Evolutionary conservation across 345 rosid species (phyloP).

Genomic region (Gossypium anomalum): DNA sequence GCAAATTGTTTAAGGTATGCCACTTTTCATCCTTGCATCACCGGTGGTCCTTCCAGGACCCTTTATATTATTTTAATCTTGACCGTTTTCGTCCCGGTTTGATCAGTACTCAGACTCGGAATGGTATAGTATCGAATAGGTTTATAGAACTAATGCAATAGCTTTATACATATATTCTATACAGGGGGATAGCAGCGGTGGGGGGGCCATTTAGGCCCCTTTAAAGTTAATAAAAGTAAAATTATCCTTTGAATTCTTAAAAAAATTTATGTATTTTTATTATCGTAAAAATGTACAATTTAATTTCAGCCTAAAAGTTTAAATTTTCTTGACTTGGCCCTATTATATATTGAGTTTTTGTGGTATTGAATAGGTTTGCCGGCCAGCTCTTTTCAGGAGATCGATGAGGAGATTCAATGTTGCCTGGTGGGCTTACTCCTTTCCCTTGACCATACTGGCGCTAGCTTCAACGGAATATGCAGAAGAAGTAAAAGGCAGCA

Average conservation of each 20-base stretch:
- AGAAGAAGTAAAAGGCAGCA: slow-evolving; percentile 22
- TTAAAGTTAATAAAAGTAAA: too few species aligned
- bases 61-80: not conserved
- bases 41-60: not conserved
- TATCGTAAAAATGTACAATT: too few species aligned
- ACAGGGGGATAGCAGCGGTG: too few species aligned
- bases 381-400: slow-evolving; percentile 32
- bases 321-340: too few species aligned
- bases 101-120: not conserved
- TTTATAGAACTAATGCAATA: not conserved
- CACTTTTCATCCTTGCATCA: slow-evolving; percentile 1
- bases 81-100: not conserved
- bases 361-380: slow-evolving; percentile 16
- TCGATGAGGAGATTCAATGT: slow-evolving; percentile 36
- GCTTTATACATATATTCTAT: not conserved
- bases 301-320: too few species aligned
- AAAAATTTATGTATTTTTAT: too few species aligned
- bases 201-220: too few species aligned
- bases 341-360: not conserved
- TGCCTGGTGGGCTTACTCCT: slow-evolving; percentile 48
- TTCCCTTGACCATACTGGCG: slow-evolving; percentile 37
- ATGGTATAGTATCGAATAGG: not conserved
- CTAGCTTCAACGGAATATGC: slow-evolving; percentile 34
- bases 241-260: fast-evolving
- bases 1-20: not conserved